phyloP scores from a whole-genome alignment of 2,329 filamentous ascomycete genomes.

The Colletotrichum sp. region DNA sequence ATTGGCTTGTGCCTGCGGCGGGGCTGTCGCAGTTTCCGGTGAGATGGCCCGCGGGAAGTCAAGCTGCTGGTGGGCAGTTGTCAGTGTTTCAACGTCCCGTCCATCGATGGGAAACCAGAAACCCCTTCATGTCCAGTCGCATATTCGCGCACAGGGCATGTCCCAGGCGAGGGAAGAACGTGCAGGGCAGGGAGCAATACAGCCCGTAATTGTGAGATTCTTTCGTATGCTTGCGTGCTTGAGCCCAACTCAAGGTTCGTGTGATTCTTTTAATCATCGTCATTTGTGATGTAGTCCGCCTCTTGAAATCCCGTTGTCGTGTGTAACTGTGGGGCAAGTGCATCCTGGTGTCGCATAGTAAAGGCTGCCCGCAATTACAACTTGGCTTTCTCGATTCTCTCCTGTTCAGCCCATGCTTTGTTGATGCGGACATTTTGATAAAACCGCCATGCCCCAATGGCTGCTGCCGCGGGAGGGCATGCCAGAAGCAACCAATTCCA shows the following conservation, averaged over 20 bases:
- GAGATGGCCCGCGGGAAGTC: not conserved
- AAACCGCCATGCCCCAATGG: conserved; percentile 73
- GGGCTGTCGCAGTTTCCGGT: not conserved
- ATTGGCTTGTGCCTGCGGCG: not conserved
- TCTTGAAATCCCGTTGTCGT: not conserved
- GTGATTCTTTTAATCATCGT: not conserved
- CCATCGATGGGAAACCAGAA: not conserved
- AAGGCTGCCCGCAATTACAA: conserved; percentile 30
- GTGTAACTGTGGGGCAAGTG: not conserved
- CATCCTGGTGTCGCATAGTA: not conserved
- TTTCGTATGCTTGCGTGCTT: not conserved
- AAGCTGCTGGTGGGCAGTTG: not conserved
- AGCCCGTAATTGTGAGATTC: not conserved
- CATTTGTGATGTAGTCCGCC: not conserved
- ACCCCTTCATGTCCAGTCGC: not conserved
- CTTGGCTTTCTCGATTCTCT: conserved; percentile 51
- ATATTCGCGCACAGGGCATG: not conserved
- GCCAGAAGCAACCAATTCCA: conserved; percentile 78
- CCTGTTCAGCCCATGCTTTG: conserved; percentile 69
- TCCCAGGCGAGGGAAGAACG: not conserved
- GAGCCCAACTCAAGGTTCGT: not conserved
- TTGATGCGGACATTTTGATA: conserved; percentile 75
- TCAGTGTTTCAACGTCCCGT: not conserved
- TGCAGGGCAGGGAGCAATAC: not conserved
- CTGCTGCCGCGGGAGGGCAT: conserved; percentile 76